Evolutionary conservation across 495 filamentous ascomycete genomes (phyloP), one percentile per base, ranked within the genome.

Genomic region (Aspergillus diversus): DNA sequence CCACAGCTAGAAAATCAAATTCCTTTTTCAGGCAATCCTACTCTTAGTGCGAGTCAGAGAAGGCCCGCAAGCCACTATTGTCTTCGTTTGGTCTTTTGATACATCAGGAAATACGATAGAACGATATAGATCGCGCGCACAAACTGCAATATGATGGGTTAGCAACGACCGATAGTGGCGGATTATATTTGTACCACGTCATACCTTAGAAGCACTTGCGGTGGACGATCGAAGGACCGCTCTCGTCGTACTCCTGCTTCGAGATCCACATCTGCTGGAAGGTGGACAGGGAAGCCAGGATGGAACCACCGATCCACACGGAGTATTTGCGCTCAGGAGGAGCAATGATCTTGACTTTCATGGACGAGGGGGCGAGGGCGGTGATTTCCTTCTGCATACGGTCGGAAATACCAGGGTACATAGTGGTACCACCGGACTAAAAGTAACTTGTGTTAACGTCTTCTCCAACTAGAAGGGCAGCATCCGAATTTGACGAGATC

Each of bases 221-320:
- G 89, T 99, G 95, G 70, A 99, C 95, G 77, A 99, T 98, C 71
- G 93, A 97, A 72, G 95, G 95, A 80, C 95, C 95, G 79, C 89
- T 93, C 91, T 99, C 95, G 84, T 99, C 95, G 87, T 98, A 98
- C 87, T 98, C 95, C 85, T 99, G 95, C 92, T 99, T 99, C 67
- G 95, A 99, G 89, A 99, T 98, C 95, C 95, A 99, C 96, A 99
- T 99, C 85, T 98, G 95, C 84, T 99, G 95, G 93, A 98, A 98
- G 83, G 95, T 98, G 63, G 95, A 99, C 67, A 99, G 92, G 66
- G 95, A 99, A 68, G 95, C 95, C 76, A 99, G 83, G 79, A 99
- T 99, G 80, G 95, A 99, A 87, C 95, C 95, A 92, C 95, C 95
- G 80, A 99, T 99, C 95, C 95, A 99, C 85, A 99, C 95, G 64